phyloP scores from a whole-genome alignment of 305 asterid genomes.

The Withania somnifera region DNA sequence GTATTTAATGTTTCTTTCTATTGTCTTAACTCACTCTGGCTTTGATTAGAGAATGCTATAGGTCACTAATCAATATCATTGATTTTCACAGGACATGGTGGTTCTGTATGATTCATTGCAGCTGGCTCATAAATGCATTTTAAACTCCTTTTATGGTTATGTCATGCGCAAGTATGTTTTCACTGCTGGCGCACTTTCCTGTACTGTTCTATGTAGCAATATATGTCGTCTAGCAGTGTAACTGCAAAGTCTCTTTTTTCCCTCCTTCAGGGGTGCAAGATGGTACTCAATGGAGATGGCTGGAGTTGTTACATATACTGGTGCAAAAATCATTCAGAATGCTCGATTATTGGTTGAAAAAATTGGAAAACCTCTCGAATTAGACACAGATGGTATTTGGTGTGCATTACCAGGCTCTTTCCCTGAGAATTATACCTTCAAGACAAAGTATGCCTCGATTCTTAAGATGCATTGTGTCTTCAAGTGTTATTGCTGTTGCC shows the following conservation, averaged over 20 bases:
- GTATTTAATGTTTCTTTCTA: not conserved
- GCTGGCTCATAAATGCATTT: constrained; percentile 98
- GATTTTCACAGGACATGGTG: constrained; percentile 76
- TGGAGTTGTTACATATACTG: constrained; percentile 96
- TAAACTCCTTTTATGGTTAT: constrained; percentile 97
- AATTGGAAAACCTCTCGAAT: constrained; percentile 96
- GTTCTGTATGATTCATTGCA: constrained; percentile 92
- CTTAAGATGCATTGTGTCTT: not conserved
- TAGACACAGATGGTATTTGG: constrained; percentile 99
- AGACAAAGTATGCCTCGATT: constrained; percentile 49
- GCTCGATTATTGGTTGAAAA: constrained; percentile 94
- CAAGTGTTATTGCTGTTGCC: not conserved
- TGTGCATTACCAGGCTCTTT: constrained; percentile 89
- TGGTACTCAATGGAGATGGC: constrained; percentile 99
- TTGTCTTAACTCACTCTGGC: not conserved
- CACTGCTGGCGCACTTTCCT: not conserved
- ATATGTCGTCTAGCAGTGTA: not conserved
- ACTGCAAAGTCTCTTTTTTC: not conserved
- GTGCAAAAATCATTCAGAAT: constrained; percentile 96
- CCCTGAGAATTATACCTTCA: constrained; percentile 95
- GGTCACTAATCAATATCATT: not conserved
- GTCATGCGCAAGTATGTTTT: constrained; percentile 91
- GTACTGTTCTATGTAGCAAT: not conserved
- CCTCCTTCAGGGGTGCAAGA: constrained; percentile 76
- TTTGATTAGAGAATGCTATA: not conserved